Evolutionary conservation across 495 filamentous ascomycete genomes (phyloP).

Genomic region (Trichoderma virens): DNA sequence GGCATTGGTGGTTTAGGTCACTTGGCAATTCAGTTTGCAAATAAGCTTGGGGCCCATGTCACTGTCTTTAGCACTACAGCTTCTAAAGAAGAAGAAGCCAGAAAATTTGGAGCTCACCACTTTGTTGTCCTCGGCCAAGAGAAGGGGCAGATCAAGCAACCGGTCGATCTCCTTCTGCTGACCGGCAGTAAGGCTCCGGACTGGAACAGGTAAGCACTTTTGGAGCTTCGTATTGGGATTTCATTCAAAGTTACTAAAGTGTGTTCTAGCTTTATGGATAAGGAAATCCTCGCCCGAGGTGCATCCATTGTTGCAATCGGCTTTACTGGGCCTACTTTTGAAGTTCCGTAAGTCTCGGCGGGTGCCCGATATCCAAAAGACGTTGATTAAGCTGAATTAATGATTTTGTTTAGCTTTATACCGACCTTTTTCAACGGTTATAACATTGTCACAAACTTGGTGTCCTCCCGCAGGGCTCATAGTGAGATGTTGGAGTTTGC

Average conservation of each 20-base stretch:
- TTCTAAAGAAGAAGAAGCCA: conserved; percentile 60
- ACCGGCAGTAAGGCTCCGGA: conserved; percentile 20
- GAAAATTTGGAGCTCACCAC: conserved; percentile 56
- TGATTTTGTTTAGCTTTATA: too few species aligned
- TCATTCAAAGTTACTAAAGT: too few species aligned
- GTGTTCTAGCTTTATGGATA: too few species aligned
- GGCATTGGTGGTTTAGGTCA: conserved; percentile 52
- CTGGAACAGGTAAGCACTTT: conserved; percentile 29
- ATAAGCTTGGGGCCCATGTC: conserved; percentile 48
- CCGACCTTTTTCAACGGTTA: too few species aligned
- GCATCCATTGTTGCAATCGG: too few species aligned
- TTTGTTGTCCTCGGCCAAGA: conserved; percentile 83
- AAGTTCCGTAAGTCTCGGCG: too few species aligned
- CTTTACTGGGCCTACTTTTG: too few species aligned
- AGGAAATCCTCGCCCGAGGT: too few species aligned
- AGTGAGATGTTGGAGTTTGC: conserved; percentile 48
- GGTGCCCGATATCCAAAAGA: too few species aligned
- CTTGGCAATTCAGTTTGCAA: conserved; percentile 48
- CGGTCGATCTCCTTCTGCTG: conserved; percentile 31
- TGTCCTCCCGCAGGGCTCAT: conserved; percentile 39
- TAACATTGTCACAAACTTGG: too few species aligned
- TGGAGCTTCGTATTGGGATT: too few species aligned
- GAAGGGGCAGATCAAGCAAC: conserved; percentile 23
- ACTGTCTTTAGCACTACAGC: conserved; percentile 46
- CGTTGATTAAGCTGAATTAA: too few species aligned